These are phyloP conservation scores for Xerocomus minutiporus DNA, from an alignment of 1,284 basidiomycete genomes.

Conservation along the genomic window DNA sequence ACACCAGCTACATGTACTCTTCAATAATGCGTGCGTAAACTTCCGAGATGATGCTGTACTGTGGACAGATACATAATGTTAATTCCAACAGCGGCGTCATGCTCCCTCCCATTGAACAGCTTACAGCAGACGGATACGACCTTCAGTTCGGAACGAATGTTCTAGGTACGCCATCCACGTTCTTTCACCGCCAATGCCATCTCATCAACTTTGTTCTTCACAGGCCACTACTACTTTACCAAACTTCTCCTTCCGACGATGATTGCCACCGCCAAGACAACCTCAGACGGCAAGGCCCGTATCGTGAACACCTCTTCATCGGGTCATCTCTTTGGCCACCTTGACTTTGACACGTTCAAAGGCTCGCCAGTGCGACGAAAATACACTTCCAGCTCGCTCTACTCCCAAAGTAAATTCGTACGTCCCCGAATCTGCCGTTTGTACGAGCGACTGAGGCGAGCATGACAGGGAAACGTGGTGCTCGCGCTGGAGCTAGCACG, in stretches of 20 bases:
- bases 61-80: neutral
- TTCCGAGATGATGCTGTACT: neutral
- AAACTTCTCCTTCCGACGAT: slow-evolving; percentile 44
- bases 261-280: slow-evolving; percentile 31
- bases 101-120: slow-evolving; percentile 37
- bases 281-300: slow-evolving; percentile 34
- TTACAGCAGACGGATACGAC: slow-evolving; percentile 51
- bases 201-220: no score
- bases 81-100: slow-evolving; percentile 53
- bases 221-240: slow-evolving; percentile 49
- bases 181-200: neutral
- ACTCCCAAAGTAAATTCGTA: slow-evolving; percentile 47
- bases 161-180: slow-evolving; percentile 31
- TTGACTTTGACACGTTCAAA: slow-evolving; percentile 37
- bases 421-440: neutral
- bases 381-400: slow-evolving; percentile 27
- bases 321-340: slow-evolving; percentile 24
- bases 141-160: slow-evolving; percentile 57
- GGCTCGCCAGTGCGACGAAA: slow-evolving; percentile 35
- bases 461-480: slow-evolving; percentile 23
- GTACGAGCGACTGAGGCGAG: no score
- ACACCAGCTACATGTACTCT: slow-evolving; percentile 23
- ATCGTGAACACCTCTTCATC: slow-evolving; percentile 43
- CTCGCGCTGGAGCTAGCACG: slow-evolving; percentile 21
- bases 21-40: slow-evolving; percentile 28